phyloP scores from a whole-genome alignment of 2,329 filamentous ascomycete species.

The Penicillium olsonii region DNA sequence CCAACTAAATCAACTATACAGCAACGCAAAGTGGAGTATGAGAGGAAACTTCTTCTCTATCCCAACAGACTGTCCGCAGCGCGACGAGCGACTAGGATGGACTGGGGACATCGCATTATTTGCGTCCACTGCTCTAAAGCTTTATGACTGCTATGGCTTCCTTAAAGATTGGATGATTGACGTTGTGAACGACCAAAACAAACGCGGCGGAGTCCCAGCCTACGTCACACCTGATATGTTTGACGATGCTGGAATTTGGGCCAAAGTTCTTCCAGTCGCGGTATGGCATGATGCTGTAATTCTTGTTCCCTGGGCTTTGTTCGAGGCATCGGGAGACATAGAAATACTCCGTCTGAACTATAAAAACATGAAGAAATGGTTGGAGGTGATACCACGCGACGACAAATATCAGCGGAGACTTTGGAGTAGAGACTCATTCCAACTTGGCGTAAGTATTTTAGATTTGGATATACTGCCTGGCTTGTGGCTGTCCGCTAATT shows the following conservation, averaged over 20 bases:
- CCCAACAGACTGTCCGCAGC: conserved; percentile 60
- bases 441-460: conserved; percentile 23
- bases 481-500: too few relatives aligned
- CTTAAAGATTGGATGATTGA: not conserved
- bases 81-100: conserved; percentile 56
- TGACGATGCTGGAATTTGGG: not conserved
- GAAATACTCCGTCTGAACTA: not conserved
- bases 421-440: too few relatives aligned
- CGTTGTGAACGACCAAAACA: not conserved
- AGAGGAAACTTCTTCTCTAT: conserved; percentile 59
- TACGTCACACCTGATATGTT: not conserved
- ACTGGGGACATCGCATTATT: conserved; percentile 42
- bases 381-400: conserved; percentile 10
- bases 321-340: not conserved
- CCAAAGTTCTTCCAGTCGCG: not conserved
- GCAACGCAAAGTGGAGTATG: conserved; percentile 60
- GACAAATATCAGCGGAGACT: conserved; percentile 2
- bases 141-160: not conserved
- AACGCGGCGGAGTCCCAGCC: not conserved
- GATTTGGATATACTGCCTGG: too few relatives aligned
- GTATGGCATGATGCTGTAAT: not conserved
- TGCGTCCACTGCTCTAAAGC: not conserved
- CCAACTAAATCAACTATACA: conserved; percentile 53
- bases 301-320: not conserved
- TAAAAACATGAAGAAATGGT: conserved; percentile 6